A percentile compares a stretch with the other conserved stretches of the same genome.
Evolutionary conservation across 306 rosid genomes (phyloP).

Genomic region (Vicia sativa): DNA sequence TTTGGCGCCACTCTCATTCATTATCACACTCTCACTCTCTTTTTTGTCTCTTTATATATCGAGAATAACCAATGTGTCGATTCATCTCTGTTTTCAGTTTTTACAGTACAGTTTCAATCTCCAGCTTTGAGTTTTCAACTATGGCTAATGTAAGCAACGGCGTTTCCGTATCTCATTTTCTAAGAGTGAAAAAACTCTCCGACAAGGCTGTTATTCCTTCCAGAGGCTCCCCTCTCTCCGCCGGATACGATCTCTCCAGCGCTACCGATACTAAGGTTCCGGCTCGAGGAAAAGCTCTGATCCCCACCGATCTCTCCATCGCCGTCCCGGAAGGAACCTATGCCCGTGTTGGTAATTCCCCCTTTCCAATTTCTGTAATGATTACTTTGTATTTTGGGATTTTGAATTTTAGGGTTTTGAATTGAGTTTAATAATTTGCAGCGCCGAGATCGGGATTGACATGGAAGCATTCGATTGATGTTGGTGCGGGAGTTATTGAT

Average conservation of each 20-base stretch:
- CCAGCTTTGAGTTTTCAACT: not conserved
- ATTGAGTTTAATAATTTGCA: not conserved
- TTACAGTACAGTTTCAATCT: not conserved
- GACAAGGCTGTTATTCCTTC: constrained; percentile 74
- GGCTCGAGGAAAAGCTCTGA: constrained; percentile 73
- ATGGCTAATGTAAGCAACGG: constrained; percentile 36
- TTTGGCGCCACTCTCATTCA: not conserved
- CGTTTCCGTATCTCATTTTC: constrained; percentile 17
- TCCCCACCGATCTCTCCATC: constrained; percentile 78
- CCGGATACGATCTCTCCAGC: constrained; percentile 88
- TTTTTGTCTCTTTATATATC: not conserved
- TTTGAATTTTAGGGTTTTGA: not conserved
- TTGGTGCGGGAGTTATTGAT: constrained; percentile 88
- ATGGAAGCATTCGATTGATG: constrained; percentile 81
- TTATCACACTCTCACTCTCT: not conserved
- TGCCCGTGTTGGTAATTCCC: constrained; percentile 67
- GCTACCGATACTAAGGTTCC: constrained; percentile 64
- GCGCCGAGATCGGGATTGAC: constrained; percentile 86
- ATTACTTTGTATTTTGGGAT: not conserved
- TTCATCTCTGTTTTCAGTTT: not conserved
- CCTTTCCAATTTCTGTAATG: not conserved
- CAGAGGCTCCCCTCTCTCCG: constrained; percentile 76
- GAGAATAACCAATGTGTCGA: not conserved
- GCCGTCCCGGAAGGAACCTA: constrained; percentile 76
- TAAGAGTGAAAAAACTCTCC: constrained; percentile 74